Conservation (phyloP, 2,329 filamentous ascomycete species). For the Paracoccidioides brasiliensis region DNA sequence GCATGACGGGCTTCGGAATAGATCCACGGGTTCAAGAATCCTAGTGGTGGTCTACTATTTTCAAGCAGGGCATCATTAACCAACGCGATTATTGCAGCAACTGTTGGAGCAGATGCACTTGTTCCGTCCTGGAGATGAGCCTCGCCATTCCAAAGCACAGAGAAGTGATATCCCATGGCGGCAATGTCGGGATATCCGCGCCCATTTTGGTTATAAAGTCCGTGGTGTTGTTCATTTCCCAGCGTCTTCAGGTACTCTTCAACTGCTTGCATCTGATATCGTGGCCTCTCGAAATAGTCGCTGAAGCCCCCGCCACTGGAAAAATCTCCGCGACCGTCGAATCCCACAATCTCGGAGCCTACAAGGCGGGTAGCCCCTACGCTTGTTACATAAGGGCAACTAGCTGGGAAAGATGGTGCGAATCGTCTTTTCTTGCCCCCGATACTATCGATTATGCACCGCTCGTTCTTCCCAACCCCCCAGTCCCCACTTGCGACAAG, state of each 20-base stretch:
- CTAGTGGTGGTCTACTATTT: constrained; percentile 40
- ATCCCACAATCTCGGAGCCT: constrained; percentile 38
- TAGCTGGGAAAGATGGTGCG: constrained; percentile 41
- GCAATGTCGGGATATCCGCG: constrained; percentile 50
- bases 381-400: constrained; percentile 49
- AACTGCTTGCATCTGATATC: constrained; percentile 36
- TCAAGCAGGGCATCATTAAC: constrained; percentile 50
- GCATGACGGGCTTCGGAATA: constrained; percentile 35
- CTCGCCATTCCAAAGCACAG: constrained; percentile 27
- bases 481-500: constrained; percentile 51
- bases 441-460: constrained; percentile 22
- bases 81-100: constrained; percentile 49
- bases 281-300: constrained; percentile 35
- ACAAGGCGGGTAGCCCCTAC: constrained; percentile 46
- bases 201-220: constrained; percentile 39
- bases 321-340: constrained; percentile 29
- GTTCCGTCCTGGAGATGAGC: constrained; percentile 21
- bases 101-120: constrained; percentile 46
- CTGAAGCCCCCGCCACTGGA: constrained; percentile 43
- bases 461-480: constrained; percentile 46
- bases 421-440: constrained; percentile 40
- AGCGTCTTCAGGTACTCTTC: constrained; percentile 30
- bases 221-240: constrained; percentile 28
- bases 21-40: constrained; percentile 52
- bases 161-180: constrained; percentile 38